Evolutionary conservation across 257 asterid genomes (phyloP), one percentile per base, ranked within the genome.

Genomic region (Salvia splendens): DNA sequence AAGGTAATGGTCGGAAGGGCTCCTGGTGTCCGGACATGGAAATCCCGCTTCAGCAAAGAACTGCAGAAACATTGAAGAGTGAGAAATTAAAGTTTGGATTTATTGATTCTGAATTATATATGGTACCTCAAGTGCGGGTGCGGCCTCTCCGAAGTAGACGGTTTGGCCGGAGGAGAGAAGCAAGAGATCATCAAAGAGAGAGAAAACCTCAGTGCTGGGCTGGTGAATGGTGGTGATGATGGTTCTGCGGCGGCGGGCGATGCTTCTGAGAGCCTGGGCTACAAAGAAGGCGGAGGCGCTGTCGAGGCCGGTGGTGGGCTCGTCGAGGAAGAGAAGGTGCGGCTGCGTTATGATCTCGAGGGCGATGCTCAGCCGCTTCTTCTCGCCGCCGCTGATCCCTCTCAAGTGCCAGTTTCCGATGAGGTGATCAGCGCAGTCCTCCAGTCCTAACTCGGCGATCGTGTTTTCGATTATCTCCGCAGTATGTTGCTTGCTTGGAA

Each of bases 371-470:
- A 92, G 81, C 83, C 98, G 72, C 86, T 89, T 92, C 76, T 86
- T 89, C 73, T 92, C 98, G 5, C 98, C 98, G 1, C 98, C 97
- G 40, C 98, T 92, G 15, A 92, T 83, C 61, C 98, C 96, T 58
- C 98, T 79, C 43, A 83, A 65, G 43, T 87, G 97, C 98, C 98
- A 89, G 84, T 87, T 89, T 4, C 98, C 98, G 48, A 92, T 87
- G 12, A 86, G 61, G 20, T 66, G 72, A 57, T 92, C 86, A 0
- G 89, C 89, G 61, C 98, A 92, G 16, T 92, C 98, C 15, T 82
- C 76, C 3, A 92, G 85, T 3, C 98, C 98, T 83, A 89, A 74
- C 6, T 92, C 97, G 1, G 70, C 33, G 4, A 89, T 85, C 1
- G 90, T 82, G 71, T 72, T 80, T 6, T 86, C 89, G 2, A 87